phyloP scores from a whole-genome alignment of 306 rosid genomes.

The Astragalus glycyphyllos region DNA sequence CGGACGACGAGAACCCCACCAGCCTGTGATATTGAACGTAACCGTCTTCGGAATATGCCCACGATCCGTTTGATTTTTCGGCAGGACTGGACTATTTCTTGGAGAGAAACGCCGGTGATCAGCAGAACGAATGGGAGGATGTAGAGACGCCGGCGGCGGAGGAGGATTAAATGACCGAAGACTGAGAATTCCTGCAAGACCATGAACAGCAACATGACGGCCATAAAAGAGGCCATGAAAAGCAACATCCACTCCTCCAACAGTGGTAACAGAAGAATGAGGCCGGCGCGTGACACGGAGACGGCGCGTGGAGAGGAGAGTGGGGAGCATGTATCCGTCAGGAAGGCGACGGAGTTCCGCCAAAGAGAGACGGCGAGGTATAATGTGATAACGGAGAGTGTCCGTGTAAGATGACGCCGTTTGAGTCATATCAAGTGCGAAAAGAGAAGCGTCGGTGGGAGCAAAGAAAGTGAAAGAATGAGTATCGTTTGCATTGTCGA shows the following conservation, averaged over 20 bases:
- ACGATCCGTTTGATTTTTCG: constrained; percentile 36
- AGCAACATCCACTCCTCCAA: constrained; percentile 49
- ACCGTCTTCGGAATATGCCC: constrained; percentile 14
- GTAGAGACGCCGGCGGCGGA: not conserved
- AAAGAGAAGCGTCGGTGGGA: constrained; percentile 67
- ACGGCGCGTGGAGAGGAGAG: constrained; percentile 49
- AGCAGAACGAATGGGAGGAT: constrained; percentile 11
- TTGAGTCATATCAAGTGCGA: constrained; percentile 65
- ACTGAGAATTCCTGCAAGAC: constrained; percentile 47
- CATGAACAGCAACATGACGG: constrained; percentile 46
- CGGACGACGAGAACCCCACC: constrained; percentile 1
- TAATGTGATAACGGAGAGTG: constrained; percentile 64
- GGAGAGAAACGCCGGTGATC: constrained; percentile 20
- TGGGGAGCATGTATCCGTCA: constrained; percentile 52
- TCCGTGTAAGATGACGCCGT: constrained; percentile 57
- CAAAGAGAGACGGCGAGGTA: constrained; percentile 65
- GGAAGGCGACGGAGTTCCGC: constrained; percentile 54
- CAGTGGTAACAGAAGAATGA: constrained; percentile 24
- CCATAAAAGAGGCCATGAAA: constrained; percentile 47
- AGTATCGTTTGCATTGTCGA: not conserved
- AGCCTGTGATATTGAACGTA: constrained; percentile 7
- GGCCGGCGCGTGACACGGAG: constrained; percentile 41
- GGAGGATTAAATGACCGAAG: not conserved
- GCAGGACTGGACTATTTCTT: constrained; percentile 11
- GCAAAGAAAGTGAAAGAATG: constrained; percentile 66